These are phyloP conservation scores for Silene vulgaris DNA, from an alignment of 179 eudicot species.

Conservation along the genomic window DNA sequence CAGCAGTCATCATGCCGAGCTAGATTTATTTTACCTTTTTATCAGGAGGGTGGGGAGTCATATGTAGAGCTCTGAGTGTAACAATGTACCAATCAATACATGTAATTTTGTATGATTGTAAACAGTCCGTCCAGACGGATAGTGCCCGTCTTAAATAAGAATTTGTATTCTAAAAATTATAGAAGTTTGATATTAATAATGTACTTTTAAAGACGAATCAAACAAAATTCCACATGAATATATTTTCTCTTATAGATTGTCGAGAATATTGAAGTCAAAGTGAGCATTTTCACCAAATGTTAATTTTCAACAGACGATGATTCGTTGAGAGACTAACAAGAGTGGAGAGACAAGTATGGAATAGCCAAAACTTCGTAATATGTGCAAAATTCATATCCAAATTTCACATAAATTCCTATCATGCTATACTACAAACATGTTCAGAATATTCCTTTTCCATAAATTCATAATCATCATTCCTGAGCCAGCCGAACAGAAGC, in stretches of 20 bases:
- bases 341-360: no score
- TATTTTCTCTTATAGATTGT: no score
- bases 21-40: neutral
- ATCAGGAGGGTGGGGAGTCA: neutral
- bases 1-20: conserved; percentile 1
- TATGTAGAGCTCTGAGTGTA: neutral
- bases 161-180: no score
- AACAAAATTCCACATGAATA: no score
- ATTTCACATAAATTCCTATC: neutral
- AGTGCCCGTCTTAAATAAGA: no score
- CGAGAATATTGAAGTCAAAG: no score
- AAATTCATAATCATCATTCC: conserved; percentile 16
- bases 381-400: neutral
- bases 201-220: no score
- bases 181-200: no score
- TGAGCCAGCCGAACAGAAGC: conserved; percentile 65
- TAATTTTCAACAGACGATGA: no score
- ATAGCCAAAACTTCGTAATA: neutral
- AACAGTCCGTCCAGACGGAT: no score
- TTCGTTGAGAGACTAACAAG: no score
- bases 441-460: neutral
- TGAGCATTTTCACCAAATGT: no score
- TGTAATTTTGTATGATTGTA: conserved; percentile 3
- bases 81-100: neutral
- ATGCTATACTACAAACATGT: neutral